Evolutionary conservation across 148 eudicot genomes (phyloP).

Genomic region (Rhododendron henanense): DNA sequence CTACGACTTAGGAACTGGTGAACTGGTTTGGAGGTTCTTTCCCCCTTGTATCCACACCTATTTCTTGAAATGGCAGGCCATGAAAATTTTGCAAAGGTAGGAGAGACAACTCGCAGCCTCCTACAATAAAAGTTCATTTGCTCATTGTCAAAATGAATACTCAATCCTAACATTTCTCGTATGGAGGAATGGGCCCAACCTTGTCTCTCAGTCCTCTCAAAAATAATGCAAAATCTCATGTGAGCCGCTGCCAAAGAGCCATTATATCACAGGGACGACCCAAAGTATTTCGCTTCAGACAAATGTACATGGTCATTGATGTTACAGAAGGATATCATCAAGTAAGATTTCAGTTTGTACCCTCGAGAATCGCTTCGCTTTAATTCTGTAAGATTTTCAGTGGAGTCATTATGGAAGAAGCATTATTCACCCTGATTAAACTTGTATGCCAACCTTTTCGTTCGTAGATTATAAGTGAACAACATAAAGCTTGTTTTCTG

Average conservation of each 20-base stretch:
- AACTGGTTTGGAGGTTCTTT: conserved; percentile 89
- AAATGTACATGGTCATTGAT: conserved; percentile 62
- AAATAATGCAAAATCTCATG: too few species aligned
- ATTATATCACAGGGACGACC: too few species aligned
- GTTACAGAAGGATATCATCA: conserved; percentile 49
- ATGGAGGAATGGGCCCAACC: too few species aligned
- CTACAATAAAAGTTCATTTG: not conserved
- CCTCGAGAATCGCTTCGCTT: not conserved
- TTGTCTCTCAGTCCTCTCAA: too few species aligned
- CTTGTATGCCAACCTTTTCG: not conserved
- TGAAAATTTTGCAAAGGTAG: conserved; percentile 95
- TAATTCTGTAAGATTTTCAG: not conserved
- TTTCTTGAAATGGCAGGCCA: conserved; percentile 95
- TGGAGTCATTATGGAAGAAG: not conserved
- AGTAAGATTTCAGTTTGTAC: conserved; percentile 14
- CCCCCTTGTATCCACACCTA: conserved; percentile 85
- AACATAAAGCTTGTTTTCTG: not conserved
- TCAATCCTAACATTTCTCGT: too few species aligned
- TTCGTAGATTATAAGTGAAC: not conserved
- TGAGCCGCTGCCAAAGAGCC: too few species aligned
- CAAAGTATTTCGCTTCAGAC: too few species aligned
- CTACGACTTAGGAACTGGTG: conserved; percentile 92
- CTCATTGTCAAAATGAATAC: not conserved
- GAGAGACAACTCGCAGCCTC: not conserved
- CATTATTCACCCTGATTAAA: not conserved